phyloP scores from a whole-genome alignment of 176 grass and related monocot species.

The Avena insularis region DNA sequence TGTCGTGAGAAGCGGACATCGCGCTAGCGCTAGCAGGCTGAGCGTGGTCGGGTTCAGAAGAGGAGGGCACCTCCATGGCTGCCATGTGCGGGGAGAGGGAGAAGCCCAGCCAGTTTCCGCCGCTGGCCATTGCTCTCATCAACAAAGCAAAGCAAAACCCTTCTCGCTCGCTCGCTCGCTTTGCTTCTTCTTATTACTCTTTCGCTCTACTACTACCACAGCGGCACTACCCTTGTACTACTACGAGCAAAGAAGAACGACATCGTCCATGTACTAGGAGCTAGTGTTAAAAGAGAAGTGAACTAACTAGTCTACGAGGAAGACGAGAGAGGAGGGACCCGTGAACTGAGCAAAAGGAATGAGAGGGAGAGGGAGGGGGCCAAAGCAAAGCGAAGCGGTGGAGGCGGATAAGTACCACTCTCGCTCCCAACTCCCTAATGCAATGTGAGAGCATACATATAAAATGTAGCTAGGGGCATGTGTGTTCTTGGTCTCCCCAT shows the following conservation, averaged over 20 bases:
- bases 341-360: slow-evolving; percentile 44
- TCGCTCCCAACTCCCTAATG: background rate
- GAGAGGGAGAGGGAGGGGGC: slow-evolving; percentile 20
- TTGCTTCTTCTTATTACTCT: background rate
- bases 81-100: slow-evolving; percentile 76
- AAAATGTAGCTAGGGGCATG: slow-evolving; percentile 8
- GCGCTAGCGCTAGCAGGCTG: slow-evolving; percentile 23
- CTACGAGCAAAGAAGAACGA: background rate
- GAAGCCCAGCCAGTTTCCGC: slow-evolving; percentile 84
- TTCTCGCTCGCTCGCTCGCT: background rate
- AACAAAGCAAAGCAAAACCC: slow-evolving; percentile 36
- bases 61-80: slow-evolving; percentile 54
- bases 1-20: slow-evolving; percentile 37
- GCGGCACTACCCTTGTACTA: background rate
- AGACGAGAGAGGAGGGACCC: slow-evolving; percentile 12
- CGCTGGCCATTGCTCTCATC: slow-evolving; percentile 61
- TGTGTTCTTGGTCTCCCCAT: slow-evolving; percentile 23
- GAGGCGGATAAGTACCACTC: slow-evolving; percentile 35
- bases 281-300: background rate
- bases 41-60: slow-evolving; percentile 43
- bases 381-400: slow-evolving; percentile 24
- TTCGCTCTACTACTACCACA: background rate
- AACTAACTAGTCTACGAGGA: background rate
- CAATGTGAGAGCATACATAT: background rate
- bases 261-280: background rate